Evolutionary conservation across 176 grass and related monocot species (phyloP).

Genomic region (Phragmites australis): DNA sequence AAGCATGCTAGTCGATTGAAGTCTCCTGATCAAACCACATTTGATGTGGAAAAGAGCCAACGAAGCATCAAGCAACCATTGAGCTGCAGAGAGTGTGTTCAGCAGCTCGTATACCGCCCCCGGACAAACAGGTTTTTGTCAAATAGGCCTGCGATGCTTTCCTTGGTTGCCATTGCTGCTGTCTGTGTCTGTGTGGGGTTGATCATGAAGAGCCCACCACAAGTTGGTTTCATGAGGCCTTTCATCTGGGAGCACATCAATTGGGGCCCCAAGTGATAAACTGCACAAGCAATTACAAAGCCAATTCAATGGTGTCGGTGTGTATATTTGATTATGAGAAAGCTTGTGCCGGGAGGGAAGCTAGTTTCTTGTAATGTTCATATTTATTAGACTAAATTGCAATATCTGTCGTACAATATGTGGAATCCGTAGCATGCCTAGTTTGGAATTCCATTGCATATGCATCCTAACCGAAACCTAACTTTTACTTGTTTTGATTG

Average conservation of each 20-base stretch:
- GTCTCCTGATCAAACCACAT: slow-evolving; percentile 8
- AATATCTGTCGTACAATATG: not conserved
- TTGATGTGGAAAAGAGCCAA: slow-evolving; percentile 40
- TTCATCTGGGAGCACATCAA: slow-evolving; percentile 66
- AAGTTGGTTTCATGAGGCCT: slow-evolving; percentile 43
- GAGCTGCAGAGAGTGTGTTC: slow-evolving; percentile 55
- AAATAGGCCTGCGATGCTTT: slow-evolving; percentile 60
- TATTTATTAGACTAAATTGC: not conserved
- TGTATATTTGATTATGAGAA: too few species aligned
- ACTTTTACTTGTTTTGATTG: not conserved
- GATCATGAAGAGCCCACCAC: slow-evolving; percentile 66
- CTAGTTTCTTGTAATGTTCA: not conserved
- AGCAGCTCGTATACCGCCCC: slow-evolving; percentile 27
- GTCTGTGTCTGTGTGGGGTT: slow-evolving; percentile 87
- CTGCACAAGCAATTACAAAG: not conserved
- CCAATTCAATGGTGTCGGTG: not conserved
- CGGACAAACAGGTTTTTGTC: slow-evolving; percentile 51
- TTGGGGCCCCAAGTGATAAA: slow-evolving; percentile 58
- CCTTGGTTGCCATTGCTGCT: slow-evolving; percentile 65
- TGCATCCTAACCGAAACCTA: not conserved
- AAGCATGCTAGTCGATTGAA: slow-evolving; percentile 25
- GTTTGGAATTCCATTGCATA: not conserved
- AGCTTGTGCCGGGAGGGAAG: not conserved
- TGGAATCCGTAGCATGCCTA: not conserved
- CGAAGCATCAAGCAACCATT: slow-evolving; percentile 2